Conservation (phyloP, 2,329 filamentous ascomycete species). For the Elsinoe perseae region DNA sequence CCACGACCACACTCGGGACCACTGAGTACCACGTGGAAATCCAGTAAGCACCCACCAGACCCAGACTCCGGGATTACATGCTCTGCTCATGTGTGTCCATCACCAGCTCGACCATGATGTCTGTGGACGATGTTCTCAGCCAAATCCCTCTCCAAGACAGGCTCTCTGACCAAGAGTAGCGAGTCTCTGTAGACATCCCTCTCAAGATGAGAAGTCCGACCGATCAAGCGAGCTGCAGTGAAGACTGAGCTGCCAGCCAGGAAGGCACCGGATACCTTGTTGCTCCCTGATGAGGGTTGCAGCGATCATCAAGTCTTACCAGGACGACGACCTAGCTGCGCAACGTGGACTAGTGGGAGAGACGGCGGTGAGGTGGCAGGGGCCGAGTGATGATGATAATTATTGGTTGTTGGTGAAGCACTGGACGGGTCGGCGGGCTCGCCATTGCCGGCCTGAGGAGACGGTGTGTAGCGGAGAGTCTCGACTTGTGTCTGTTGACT, state of each 20-base stretch:
- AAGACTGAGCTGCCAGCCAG: background rate
- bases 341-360: background rate
- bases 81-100: background rate
- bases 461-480: background rate
- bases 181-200: conserved; percentile 7
- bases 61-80: background rate
- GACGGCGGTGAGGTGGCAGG: background rate
- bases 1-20: background rate
- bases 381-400: background rate
- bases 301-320: background rate
- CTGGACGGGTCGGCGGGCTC: background rate
- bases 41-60: background rate
- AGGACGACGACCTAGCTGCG: background rate
- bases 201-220: background rate
- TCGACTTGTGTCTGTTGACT: conserved; percentile 2
- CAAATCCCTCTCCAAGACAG: background rate
- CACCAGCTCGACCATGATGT: background rate
- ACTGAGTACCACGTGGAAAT: background rate
- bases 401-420: background rate
- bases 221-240: background rate
- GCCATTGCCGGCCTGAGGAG: conserved; percentile 4
- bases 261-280: conserved; percentile 8
- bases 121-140: background rate
- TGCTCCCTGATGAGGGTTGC: background rate
- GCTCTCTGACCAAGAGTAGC: background rate